Conservation (phyloP, 2,329 filamentous ascomycete species). For the Lasiodiplodia hormozganensis region DNA sequence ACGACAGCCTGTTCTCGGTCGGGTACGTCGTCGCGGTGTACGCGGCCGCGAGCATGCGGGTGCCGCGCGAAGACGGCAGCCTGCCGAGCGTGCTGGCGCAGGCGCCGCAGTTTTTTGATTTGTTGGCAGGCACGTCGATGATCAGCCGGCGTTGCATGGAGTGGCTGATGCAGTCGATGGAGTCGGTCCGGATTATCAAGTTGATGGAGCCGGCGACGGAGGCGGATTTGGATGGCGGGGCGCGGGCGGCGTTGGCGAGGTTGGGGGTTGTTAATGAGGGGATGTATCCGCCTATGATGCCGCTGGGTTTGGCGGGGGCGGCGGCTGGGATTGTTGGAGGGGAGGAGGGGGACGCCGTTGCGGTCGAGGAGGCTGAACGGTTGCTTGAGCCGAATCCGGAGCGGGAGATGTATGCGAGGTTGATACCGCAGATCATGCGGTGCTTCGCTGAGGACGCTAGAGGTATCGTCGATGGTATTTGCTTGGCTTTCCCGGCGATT, state of each 20-base stretch:
- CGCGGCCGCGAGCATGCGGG: neutral
- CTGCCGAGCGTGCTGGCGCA: neutral
- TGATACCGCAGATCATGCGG: neutral
- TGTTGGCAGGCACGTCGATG: neutral
- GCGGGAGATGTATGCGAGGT: neutral
- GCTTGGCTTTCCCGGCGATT: neutral
- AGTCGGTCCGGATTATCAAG: neutral
- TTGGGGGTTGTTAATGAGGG: neutral
- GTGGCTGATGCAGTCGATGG: neutral
- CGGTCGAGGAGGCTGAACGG: no score
- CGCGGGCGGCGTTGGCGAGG: neutral
- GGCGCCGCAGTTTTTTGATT: neutral
- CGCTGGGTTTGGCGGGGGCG: neutral
- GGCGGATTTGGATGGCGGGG: neutral
- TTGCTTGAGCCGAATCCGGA: neutral
- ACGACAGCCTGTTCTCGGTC: constrained; percentile 38
- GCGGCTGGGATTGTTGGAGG: no score
- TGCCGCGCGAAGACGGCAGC: neutral
- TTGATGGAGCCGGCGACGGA: neutral
- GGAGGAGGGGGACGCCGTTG: neutral
- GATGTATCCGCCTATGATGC: neutral
- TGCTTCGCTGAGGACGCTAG: constrained; percentile 10
- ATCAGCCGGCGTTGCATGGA: neutral
- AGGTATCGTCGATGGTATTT: neutral
- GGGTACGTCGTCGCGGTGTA: neutral